Evolutionary conservation across 2,329 filamentous ascomycete genomes (phyloP).

Genomic region (Furcasterigmium furcatum): DNA sequence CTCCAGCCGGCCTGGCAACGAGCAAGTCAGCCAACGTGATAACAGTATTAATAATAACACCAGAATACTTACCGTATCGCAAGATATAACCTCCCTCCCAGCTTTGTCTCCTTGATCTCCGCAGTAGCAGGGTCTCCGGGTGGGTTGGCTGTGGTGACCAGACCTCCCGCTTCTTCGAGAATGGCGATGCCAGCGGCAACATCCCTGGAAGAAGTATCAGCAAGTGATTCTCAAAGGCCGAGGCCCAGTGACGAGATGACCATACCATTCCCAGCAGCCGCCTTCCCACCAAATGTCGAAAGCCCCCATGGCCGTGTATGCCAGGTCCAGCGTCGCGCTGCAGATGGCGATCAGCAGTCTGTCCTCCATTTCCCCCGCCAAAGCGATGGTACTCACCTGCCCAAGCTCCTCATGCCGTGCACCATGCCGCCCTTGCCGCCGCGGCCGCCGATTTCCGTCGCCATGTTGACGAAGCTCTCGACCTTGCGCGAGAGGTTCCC

Average conservation of each 20-base stretch:
- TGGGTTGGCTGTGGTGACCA: constrained; percentile 72
- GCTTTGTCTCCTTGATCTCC: constrained; percentile 53
- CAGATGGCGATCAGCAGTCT: neutral
- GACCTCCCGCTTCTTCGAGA: constrained; percentile 68
- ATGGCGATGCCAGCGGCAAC: constrained; percentile 74
- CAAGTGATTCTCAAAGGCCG: neutral
- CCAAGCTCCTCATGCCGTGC: constrained; percentile 69
- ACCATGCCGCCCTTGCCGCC: constrained; percentile 74
- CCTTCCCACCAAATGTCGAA: constrained; percentile 85
- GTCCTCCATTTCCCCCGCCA: neutral
- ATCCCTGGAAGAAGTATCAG: constrained; percentile 44
- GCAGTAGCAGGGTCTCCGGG: constrained; percentile 54
- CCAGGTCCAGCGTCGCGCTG: constrained; percentile 70
- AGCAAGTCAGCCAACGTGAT: constrained; percentile 1
- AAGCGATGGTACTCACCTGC: constrained; percentile 35
- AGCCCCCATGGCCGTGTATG: constrained; percentile 71
- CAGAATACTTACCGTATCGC: constrained; percentile 54
- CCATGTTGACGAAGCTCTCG: constrained; percentile 74
- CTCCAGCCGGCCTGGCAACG: constrained; percentile 63
- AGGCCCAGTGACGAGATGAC: constrained; percentile 2
- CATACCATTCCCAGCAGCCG: constrained; percentile 75
- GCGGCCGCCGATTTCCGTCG: constrained; percentile 59
- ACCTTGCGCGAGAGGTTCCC: constrained; percentile 71
- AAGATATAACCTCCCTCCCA: constrained; percentile 69
- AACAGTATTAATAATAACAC: neutral